Evolutionary conservation across 345 rosid species (phyloP).

Genomic region (Pugionium dolabratum): DNA sequence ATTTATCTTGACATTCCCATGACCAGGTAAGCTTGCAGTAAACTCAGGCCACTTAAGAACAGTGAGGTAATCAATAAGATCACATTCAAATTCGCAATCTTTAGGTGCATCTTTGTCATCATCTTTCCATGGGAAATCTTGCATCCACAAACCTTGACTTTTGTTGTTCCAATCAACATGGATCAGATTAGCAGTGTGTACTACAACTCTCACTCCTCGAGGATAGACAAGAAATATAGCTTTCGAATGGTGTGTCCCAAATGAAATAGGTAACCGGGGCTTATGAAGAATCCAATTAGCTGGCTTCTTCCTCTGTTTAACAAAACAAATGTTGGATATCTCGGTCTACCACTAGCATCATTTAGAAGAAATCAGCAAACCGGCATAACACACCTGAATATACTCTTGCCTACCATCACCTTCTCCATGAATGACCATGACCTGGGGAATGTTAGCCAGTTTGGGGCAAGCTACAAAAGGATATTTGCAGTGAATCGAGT

Average conservation of each 20-base stretch:
- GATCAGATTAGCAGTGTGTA: constrained; percentile 92
- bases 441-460: constrained; percentile 68
- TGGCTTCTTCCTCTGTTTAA: constrained; percentile 67
- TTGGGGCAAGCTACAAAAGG: constrained; percentile 68
- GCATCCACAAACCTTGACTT: constrained; percentile 98
- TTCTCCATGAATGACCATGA: constrained; percentile 89
- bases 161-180: constrained; percentile 96
- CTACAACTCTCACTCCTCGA: constrained; percentile 73
- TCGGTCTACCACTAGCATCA: constrained; percentile 4
- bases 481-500: constrained; percentile 16
- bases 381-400: constrained; percentile 63
- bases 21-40: constrained; percentile 56
- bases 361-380: background rate
- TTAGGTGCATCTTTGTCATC: constrained; percentile 44
- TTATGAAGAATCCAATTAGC: constrained; percentile 86
- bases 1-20: constrained; percentile 62
- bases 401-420: constrained; percentile 68
- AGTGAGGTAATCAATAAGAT: constrained; percentile 79
- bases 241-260: constrained; percentile 93
- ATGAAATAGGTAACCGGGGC: constrained; percentile 85
- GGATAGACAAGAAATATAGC: constrained; percentile 90
- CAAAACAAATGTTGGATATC: constrained; percentile 24
- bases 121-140: constrained; percentile 98
- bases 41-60: constrained; percentile 92
- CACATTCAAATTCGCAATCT: constrained; percentile 73